Percentiles rank a stretch among this genome's conserved stretches.
phyloP scores from a whole-genome alignment of 768 basidiomycete species.

The Suillus discolor region DNA sequence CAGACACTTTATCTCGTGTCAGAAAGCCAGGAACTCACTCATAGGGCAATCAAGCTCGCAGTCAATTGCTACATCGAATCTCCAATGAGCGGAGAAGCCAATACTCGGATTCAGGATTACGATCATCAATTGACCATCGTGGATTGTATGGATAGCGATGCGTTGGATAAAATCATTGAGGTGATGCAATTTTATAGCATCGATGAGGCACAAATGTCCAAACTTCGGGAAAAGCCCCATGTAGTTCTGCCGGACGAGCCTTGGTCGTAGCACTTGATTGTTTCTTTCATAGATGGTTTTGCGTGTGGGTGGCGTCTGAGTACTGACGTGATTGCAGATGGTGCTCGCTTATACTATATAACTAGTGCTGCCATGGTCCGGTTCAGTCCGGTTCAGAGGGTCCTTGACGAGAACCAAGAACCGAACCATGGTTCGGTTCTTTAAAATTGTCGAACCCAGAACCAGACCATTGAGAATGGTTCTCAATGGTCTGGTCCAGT shows the following conservation, averaged over 20 bases:
- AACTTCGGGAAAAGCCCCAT: neutral
- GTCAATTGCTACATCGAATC: neutral
- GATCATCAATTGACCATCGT: neutral
- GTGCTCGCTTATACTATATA: neutral
- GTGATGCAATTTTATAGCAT: neutral
- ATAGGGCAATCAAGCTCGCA: neutral
- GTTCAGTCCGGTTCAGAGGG: too few relatives aligned
- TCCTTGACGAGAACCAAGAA: too few relatives aligned
- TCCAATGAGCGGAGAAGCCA: too few relatives aligned
- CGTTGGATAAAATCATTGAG: neutral
- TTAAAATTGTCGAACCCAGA: too few relatives aligned
- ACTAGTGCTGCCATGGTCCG: too few relatives aligned
- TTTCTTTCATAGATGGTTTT: too few relatives aligned
- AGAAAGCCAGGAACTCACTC: neutral
- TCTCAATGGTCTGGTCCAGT: too few relatives aligned
- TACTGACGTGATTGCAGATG: neutral
- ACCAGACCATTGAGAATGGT: too few relatives aligned
- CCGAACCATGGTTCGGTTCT: too few relatives aligned
- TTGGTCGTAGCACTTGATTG: neutral
- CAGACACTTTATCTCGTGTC: constrained; percentile 20
- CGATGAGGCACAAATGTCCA: neutral
- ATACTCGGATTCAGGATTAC: neutral
- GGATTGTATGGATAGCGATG: neutral
- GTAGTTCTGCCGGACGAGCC: neutral
- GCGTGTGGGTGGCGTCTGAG: too few relatives aligned